Evolutionary conservation across 805 yeast genomes (phyloP).

Genomic region (Priceomyces carsonii): DNA sequence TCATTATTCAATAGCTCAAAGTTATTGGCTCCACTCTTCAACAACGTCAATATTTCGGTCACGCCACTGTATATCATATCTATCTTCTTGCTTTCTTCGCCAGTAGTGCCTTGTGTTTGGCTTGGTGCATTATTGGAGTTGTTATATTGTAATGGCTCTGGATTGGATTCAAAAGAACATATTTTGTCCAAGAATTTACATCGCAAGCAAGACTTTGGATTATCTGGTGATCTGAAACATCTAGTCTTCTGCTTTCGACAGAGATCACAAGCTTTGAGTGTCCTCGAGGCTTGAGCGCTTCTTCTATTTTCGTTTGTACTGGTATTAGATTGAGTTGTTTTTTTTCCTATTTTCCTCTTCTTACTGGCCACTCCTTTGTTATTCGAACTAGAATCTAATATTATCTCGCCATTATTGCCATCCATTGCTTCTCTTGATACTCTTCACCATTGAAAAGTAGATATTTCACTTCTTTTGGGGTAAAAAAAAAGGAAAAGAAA

Average conservation of each 20-base stretch:
- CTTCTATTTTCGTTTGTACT: conserved; percentile 13
- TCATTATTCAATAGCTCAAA: conserved; percentile 15
- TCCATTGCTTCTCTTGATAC: not conserved
- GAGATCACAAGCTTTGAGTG: conserved; percentile 53
- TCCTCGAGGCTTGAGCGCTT: conserved; percentile 38
- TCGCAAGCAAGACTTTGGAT: conserved; percentile 52
- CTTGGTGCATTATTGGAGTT: not conserved
- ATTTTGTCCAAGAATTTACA: conserved; percentile 52
- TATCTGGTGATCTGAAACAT: conserved; percentile 55
- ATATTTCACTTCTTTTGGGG: not conserved
- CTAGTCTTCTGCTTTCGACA: conserved; percentile 62
- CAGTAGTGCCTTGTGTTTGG: not conserved
- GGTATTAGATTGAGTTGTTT: not conserved
- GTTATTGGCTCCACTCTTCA: conserved; percentile 15
- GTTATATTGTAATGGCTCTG: conserved; percentile 3
- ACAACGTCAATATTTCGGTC: conserved; percentile 29
- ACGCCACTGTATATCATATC: conserved; percentile 36
- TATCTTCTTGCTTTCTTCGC: conserved; percentile 20
- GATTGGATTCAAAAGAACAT: conserved; percentile 49
- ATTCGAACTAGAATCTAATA: not conserved
- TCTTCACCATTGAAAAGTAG: not conserved
- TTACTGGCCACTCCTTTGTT: conserved; percentile 1
- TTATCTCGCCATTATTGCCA: not conserved
- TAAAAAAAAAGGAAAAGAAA: not conserved
- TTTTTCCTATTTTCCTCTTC: not conserved